Percentiles rank a stretch among this genome's conserved stretches.
Conservation (phyloP, 805 yeast species). For the Saccharomyces paradoxus region DNA sequence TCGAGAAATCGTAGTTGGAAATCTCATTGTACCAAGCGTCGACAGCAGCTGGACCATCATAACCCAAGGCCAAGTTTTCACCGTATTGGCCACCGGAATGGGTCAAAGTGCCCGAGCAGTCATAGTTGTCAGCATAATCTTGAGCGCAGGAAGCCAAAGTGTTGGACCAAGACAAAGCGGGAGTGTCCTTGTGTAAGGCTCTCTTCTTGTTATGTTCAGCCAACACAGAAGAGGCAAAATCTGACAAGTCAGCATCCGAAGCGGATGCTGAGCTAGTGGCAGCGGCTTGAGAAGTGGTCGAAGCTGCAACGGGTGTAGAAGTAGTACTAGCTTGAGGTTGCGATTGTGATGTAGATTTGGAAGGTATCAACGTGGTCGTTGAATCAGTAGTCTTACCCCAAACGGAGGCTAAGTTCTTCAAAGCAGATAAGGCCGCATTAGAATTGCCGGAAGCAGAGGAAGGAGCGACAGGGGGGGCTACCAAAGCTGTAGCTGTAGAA, state of each 20-base stretch:
- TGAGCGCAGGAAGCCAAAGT: conserved; percentile 41
- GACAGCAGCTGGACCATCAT: conserved; percentile 36
- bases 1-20: conserved; percentile 44
- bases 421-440: conserved; percentile 56
- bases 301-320: conserved; percentile 9
- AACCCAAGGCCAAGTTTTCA: conserved; percentile 70
- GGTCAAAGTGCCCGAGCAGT: conserved; percentile 48
- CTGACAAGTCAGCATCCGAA: conserved; percentile 6
- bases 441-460: conserved; percentile 48
- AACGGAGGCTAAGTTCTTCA: neutral
- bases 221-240: conserved; percentile 26
- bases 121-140: conserved; percentile 41
- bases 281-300: conserved; percentile 14
- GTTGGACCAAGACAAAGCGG: conserved; percentile 42
- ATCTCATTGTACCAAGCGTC: conserved; percentile 74
- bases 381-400: neutral
- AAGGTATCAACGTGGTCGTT: neutral
- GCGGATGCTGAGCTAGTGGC: conserved; percentile 10
- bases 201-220: conserved; percentile 45
- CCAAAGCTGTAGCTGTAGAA: conserved; percentile 1
- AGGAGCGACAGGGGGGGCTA: conserved; percentile 37
- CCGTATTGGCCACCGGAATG: conserved; percentile 57
- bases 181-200: conserved; percentile 37
- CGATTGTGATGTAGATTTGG: neutral
- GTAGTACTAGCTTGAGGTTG: conserved; percentile 13